Base-by-base conservation (phyloP, 2,329 filamentous ascomycete genomes). In the Hypoxylon sp. region DNA sequence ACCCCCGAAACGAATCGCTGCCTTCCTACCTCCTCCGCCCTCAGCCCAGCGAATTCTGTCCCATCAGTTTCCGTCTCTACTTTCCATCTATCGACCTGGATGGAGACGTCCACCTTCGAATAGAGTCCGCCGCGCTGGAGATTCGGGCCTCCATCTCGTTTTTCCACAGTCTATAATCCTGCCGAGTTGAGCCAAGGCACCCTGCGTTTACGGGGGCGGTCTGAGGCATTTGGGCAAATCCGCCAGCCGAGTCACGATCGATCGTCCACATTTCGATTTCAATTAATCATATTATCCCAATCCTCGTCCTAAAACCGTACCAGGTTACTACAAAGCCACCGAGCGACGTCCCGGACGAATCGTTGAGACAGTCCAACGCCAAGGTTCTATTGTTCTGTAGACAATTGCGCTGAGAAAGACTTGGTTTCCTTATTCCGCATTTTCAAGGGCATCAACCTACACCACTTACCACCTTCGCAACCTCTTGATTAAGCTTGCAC, bases 91-190 rank as follows among this genome's bases (percentile, higher is more conserved):
- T 50, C 51, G 51, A 72, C 70, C 74, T 76, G 73, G 74, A 77
- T 77, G 75, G 75, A 71, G 74, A 71, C 68, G 67, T 70, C 72
- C 66, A 64, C 74, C 64, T 69, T 71, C 27, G 22, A 62, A 72
- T 77, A 77, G 75, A 72, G 73, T 76, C 75, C 74, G 74, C 65
- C 70, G 75, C 73, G 74, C 74, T 76, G 75, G 75, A 76, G 74
- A 77, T 76, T 74, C 74, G 74, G 75, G 74, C 75, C 75, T 77
- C 75, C 75, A 72, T 69, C 61, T 65, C 27, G 20, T 61, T 58
- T 64, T 61, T 63, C 53, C 50, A 49, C 49, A 66, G n/a, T 68
- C 56, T 57, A 61, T 63, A 56, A 68, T 33, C 65, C 51, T 56
- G 60, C 62, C 58, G 64, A 64, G 61, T 50, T 4, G 61, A 67